Base-by-base conservation (phyloP, 164 flowering plant species). In the Platanus orientalis region DNA sequence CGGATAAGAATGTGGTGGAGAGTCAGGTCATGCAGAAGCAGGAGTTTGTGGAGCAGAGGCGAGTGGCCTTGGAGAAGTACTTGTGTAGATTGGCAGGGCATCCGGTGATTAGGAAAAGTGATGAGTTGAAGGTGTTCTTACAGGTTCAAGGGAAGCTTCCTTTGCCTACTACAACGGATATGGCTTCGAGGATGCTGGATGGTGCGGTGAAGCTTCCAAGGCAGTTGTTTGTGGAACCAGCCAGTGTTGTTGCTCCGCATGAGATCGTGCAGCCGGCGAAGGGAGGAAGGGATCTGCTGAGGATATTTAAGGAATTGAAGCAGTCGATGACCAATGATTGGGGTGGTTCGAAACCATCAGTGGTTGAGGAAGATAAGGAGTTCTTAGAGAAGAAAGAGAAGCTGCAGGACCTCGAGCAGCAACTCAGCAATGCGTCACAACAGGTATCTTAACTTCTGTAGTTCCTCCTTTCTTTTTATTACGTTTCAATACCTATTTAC, bases 21-120 rank as follows among this genome's bases (percentile, higher is more conserved):
- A 81, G 97, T 61, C 97, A 92, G 69, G 94, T 95, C 53, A 95
- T 95, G 99, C 94, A 95, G 66, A 95, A 89, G 75, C 96, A 88
- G 72, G 99, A 95, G 19, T 95, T 95, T 58, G 94, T 95, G 62
- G 97, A 90, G 85, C 97, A 88, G 72, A 80, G 99, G 54, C 71
- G 97, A 40, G 79, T 78, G 65, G 92, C 93, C 6, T 72, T 95
- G 83, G 97, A 95, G 96, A 88, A 83, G 80, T 95, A 95, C 61
- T 71, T 95, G 76, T 59, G 81, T 76, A 78, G 83, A 65, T 77
- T 95, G 47, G 96, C 90, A 1, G 79, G 60, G 6, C 99, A 92
- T 72, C 97, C 97, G 0, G 83, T 82, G 58, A 84, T 95, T 24
- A 73, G 64, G 76, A 83, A 70, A 77, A 89, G 99, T 61, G 91